A percentile compares a stretch with the other conserved stretches of the same genome.
phyloP scores from a whole-genome alignment of 179 eudicot species.

The Spinacia oleracea region DNA sequence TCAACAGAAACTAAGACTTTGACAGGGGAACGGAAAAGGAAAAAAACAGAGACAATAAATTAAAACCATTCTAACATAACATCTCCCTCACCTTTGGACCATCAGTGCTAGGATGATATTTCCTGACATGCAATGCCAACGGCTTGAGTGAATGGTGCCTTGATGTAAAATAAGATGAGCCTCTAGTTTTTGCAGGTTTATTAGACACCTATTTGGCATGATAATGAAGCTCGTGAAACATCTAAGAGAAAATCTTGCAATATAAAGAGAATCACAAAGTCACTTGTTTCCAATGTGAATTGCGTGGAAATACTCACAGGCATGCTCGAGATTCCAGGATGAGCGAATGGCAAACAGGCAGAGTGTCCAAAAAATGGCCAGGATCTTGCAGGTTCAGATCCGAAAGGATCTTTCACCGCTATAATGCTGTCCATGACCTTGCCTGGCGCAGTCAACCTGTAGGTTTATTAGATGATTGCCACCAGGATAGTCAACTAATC shows the following conservation, averaged over 20 bases:
- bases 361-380: conserved; percentile 29
- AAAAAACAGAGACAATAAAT: neutral
- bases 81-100: conserved; percentile 44
- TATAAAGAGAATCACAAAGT: neutral
- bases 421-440: conserved; percentile 23
- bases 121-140: conserved; percentile 37
- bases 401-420: conserved; percentile 51
- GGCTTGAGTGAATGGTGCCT: conserved; percentile 39
- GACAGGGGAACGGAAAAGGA: neutral
- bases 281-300: neutral
- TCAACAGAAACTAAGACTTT: neutral
- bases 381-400: conserved; percentile 31
- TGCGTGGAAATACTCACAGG: conserved; percentile 44
- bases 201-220: conserved; percentile 44
- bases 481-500: neutral
- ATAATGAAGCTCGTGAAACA: conserved; percentile 12
- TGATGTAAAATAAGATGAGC: conserved; percentile 36
- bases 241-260: neutral
- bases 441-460: conserved; percentile 14
- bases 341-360: conserved; percentile 28
- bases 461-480: neutral
- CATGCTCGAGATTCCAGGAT: conserved; percentile 62
- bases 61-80: neutral
- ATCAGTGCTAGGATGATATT: conserved; percentile 39
- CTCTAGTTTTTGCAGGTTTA: conserved; percentile 37